A percentile compares a stretch with the other conserved stretches of the same genome.
These are phyloP conservation scores for Boletus coffeatus DNA, from an alignment of 1,284 basidiomycete genomes.

Conservation along the genomic window DNA sequence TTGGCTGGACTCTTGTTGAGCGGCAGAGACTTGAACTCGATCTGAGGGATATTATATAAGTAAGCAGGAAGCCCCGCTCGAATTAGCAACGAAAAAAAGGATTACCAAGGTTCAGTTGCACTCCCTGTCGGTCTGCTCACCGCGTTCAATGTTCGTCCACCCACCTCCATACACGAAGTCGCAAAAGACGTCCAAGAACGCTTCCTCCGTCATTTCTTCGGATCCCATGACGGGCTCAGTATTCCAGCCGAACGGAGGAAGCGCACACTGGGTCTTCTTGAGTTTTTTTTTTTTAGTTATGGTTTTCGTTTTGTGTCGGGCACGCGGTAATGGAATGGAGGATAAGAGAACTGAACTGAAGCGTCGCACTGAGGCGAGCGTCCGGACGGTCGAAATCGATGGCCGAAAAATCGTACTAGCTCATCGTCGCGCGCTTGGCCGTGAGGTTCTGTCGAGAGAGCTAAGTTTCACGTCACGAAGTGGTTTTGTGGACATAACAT, in stretches of 20 bases:
- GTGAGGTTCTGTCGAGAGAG: constrained; percentile 47
- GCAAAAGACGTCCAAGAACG: constrained; percentile 83
- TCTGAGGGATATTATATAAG: constrained; percentile 42
- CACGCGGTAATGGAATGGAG: constrained; percentile 60
- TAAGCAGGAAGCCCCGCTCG: constrained; percentile 7
- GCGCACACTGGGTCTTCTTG: constrained; percentile 75
- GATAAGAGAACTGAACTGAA: constrained; percentile 81
- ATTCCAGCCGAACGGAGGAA: constrained; percentile 82
- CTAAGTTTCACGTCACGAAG: constrained; percentile 5
- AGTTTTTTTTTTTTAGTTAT: too few species aligned
- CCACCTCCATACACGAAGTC: constrained; percentile 78
- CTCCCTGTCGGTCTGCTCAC: constrained; percentile 73
- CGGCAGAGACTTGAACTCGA: constrained; percentile 77
- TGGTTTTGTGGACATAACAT: constrained; percentile 43
- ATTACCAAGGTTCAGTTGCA: constrained; percentile 89
- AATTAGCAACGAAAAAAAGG: constrained; percentile 13
- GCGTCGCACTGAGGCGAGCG: constrained; percentile 64
- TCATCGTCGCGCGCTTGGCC: constrained; percentile 72
- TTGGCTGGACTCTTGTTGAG: constrained; percentile 25
- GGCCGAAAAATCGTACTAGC: constrained; percentile 82
- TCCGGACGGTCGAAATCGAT: constrained; percentile 78
- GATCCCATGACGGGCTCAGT: constrained; percentile 70
- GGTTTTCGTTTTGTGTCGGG: constrained; percentile 68
- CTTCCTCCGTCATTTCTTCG: constrained; percentile 73
- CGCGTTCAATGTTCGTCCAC: constrained; percentile 71